Percentiles rank a stretch among this genome's conserved stretches.
These are phyloP conservation scores for Colletotrichum truncatum DNA, from an alignment of 2,329 filamentous ascomycete species.

Conservation along the genomic window DNA sequence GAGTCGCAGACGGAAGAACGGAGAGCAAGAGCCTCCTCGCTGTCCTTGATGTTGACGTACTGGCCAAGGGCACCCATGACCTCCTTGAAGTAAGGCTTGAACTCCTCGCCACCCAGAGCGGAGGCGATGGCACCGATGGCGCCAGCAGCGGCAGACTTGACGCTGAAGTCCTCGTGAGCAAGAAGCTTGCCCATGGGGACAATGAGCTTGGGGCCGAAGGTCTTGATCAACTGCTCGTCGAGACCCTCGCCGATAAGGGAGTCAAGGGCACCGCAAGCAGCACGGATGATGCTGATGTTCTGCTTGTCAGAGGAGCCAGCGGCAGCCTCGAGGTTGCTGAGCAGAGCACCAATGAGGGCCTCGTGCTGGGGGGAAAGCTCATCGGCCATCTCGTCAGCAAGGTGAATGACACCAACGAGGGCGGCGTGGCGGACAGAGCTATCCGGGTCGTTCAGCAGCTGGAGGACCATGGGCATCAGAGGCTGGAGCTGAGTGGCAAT, in stretches of 20 bases:
- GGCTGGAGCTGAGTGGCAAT: constrained; percentile 90
- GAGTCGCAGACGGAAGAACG: constrained; percentile 91
- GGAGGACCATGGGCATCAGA: constrained; percentile 86
- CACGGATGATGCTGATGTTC: constrained; percentile 86
- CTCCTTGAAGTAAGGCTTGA: constrained; percentile 90
- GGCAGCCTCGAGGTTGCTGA: constrained; percentile 89
- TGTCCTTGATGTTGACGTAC: constrained; percentile 87
- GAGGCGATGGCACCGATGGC: constrained; percentile 91
- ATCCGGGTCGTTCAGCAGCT: constrained; percentile 85
- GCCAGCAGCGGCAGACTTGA: constrained; percentile 89
- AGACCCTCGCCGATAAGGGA: constrained; percentile 89
- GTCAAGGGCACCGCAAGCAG: constrained; percentile 89
- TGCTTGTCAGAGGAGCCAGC: constrained; percentile 76
- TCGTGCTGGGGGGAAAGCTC: constrained; percentile 89
- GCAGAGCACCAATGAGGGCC: constrained; percentile 81
- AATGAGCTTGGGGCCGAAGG: constrained; percentile 85
- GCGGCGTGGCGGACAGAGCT: constrained; percentile 86
- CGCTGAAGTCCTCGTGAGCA: constrained; percentile 83
- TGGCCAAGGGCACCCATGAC: constrained; percentile 90
- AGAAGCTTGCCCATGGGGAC: constrained; percentile 87
- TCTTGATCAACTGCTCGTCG: constrained; percentile 80
- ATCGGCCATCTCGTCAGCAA: constrained; percentile 93
- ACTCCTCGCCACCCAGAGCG: constrained; percentile 82
- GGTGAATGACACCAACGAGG: constrained; percentile 84
- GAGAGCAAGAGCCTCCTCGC: constrained; percentile 88